Percentiles rank a stretch among this genome's conserved stretches.
phyloP scores from a whole-genome alignment of 345 rosid species.

The Populus tremula region DNA sequence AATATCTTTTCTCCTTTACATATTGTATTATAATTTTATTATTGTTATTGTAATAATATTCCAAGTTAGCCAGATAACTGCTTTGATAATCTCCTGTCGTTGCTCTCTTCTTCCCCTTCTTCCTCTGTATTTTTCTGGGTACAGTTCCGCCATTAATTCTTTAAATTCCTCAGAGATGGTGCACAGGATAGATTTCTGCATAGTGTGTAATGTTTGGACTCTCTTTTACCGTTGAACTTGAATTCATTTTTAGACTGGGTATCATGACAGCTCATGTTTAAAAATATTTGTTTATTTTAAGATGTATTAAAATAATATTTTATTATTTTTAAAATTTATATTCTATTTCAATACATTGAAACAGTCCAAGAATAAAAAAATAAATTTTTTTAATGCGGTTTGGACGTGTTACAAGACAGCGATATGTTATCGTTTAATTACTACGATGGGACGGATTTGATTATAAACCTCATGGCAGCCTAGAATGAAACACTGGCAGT shows the following conservation, averaged over 20 bases:
- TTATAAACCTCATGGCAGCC: not conserved
- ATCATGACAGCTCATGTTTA: too few species aligned
- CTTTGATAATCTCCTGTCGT: not conserved
- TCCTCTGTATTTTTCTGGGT: not conserved
- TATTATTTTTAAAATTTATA: too few species aligned
- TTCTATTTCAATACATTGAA: too few species aligned
- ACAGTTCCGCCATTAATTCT: not conserved
- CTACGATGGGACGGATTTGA: not conserved
- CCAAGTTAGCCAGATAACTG: not conserved
- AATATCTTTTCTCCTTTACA: not conserved
- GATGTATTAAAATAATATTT: too few species aligned
- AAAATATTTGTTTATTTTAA: too few species aligned
- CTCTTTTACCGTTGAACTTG: not conserved
- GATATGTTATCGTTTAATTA: not conserved
- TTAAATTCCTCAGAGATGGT: not conserved
- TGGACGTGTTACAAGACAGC: too few species aligned
- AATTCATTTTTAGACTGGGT: not conserved
- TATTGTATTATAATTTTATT: too few species aligned
- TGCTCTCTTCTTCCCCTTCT: not conserved
- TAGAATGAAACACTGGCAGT: not conserved
- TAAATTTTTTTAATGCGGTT: too few species aligned
- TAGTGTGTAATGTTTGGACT: not conserved
- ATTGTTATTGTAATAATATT: not conserved
- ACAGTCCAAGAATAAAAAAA: too few species aligned
- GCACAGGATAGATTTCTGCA: not conserved